Evolutionary conservation across 2,329 filamentous ascomycete genomes (phyloP).

Genomic region (Arthrobotrys sinensis): DNA sequence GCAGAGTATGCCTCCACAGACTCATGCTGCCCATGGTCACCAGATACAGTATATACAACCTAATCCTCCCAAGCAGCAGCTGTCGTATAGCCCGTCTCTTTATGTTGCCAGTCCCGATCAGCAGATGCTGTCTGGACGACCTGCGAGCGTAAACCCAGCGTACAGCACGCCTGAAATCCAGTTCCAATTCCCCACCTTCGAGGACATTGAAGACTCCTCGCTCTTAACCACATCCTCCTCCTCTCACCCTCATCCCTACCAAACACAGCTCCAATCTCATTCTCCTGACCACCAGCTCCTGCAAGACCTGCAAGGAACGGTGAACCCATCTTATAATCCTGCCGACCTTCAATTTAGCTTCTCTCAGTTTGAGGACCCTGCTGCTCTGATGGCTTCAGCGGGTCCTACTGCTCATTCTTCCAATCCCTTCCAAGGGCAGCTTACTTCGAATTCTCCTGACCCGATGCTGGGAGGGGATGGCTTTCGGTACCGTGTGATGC

Average conservation of each 20-base stretch:
- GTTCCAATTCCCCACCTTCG: constrained; percentile 52
- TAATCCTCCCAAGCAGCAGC: constrained; percentile 43
- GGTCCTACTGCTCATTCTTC: constrained; percentile 34
- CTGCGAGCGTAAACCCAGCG: constrained; percentile 52
- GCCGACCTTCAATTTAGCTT: constrained; percentile 51
- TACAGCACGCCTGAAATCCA: constrained; percentile 53
- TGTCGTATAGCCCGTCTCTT: constrained; percentile 46
- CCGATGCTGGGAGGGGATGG: constrained; percentile 56
- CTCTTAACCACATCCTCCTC: constrained; percentile 24
- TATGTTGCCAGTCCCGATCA: constrained; percentile 57
- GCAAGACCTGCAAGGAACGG: constrained; percentile 49
- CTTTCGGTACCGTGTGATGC: constrained; percentile 56
- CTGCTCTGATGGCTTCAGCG: constrained; percentile 43
- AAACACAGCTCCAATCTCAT: constrained; percentile 41
- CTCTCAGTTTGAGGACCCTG: constrained; percentile 46
- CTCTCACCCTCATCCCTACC: constrained; percentile 44
- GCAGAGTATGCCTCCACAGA: constrained; percentile 38
- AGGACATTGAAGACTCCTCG: constrained; percentile 43
- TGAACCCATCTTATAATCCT: constrained; percentile 46
- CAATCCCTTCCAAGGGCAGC: constrained; percentile 56
- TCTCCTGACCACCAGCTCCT: constrained; percentile 56
- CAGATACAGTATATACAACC: constrained; percentile 52
- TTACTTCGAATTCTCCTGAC: constrained; percentile 57
- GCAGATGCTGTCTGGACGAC: constrained; percentile 52
- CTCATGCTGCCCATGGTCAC: constrained; percentile 28